Evolutionary conservation across 108 stramenopile genomes (phyloP), one percentile per base, ranked within the genome.

Genomic region (Conticribra weissflogii): DNA sequence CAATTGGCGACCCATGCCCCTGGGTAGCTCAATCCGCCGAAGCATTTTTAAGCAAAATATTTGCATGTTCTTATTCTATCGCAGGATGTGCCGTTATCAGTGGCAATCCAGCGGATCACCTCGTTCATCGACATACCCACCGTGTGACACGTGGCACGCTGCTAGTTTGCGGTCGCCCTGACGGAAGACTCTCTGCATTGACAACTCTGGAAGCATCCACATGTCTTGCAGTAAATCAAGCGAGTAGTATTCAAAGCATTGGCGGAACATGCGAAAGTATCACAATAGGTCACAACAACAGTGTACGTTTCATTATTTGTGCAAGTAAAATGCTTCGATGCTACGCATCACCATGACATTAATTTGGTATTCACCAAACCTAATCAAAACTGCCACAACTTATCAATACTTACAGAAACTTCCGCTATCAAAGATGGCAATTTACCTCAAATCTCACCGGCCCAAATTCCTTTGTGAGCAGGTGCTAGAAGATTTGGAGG

Each of bases 241-340:
- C 89, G 15, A 71, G 71, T 30, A 81, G 78, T 32, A 91, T 91
- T 67, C 85, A 88, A 67, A 85, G 83, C 45, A 59, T 72, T 21
- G 88, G 83, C 16, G 80, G 86, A 24, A 87, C 85, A 4, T 82
- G 86, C 33, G 94, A 95, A 57, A 83, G 81, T 28, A 83, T 95
- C 33, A 90, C 90, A 5, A 84, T 95, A 28, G 94, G 94, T 9
- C 94, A 95, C 72, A 95, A 95, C 59, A 88, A 86, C n/a, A n/a
- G n/a, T n/a, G n/a, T n/a, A n/a, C n/a, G n/a, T n/a, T n/a, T n/a
- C n/a, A n/a, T n/a, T n/a, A 1, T 87, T 78, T 60, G 44, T 25
- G 46, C 25, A n/a, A n/a, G n/a, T n/a, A n/a, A n/a, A n/a, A n/a
- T n/a, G n/a, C n/a, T n/a, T n/a, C n/a, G n/a, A n/a, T n/a, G n/a